Evolutionary conservation across 2,329 filamentous ascomycete species (phyloP), one percentile per base, ranked within the genome.

Genomic region (Penicillium janthinellum): DNA sequence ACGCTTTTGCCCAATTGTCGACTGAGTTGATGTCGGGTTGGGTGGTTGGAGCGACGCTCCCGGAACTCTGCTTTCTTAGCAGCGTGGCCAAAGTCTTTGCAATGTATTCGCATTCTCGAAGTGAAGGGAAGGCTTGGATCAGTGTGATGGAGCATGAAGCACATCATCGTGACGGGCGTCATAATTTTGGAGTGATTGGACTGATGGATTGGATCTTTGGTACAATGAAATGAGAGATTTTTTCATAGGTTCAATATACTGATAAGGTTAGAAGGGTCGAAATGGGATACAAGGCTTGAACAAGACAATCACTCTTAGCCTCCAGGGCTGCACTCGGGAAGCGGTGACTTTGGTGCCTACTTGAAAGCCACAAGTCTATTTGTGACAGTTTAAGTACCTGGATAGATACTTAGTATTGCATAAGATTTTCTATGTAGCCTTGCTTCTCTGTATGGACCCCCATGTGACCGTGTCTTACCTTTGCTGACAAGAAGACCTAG

Each of bases 91-190:
- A 47, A 28, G 25, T 47, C 44, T 47, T 47, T 31, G 44, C 44
- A 47, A 47, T 47, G 44, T 47, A 47, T 8, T 47, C 44, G 22
- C 44, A 47, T 25, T 47, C 44, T 10, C 44, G 44, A 7, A 31
- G 44, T 11, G 44, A 47, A n/a, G 25, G 14, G 5, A 47, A 47
- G 44, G 44, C 44, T 2, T 47, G 44, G 44, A 47, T 47, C n/a
- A 47, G 44, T 47, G 44, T 47, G 3, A 47, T 47, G 44, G 44
- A 47, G 44, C 44, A 47, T 31, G 44, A 47, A n/a, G 44, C 44
- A n/a, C 44, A 47, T 31, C 44, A 47, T 15, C 44, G 44, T 7
- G 44, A 47, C 10, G 44, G 44, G 31, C 44, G 44, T 28, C 44
- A 47, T 47, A 47, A 47, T 47, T 47, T 47, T 31, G 44, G 44